Conservation (phyloP, 1,139 yeast genomes). For the Casaregolazyma suthepensis region DNA sequence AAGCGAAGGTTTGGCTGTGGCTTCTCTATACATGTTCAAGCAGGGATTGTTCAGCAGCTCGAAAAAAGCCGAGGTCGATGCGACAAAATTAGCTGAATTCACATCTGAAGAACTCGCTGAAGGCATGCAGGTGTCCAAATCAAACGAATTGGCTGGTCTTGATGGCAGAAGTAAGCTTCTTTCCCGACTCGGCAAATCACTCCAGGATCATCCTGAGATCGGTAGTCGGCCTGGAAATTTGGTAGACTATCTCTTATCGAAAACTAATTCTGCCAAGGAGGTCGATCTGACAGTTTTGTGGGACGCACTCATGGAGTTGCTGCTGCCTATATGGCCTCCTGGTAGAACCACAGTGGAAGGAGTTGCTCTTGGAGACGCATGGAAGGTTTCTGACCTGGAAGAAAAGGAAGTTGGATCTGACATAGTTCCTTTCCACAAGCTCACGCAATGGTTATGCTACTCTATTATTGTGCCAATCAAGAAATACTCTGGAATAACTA, state of each 20-base stretch:
- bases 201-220: constrained; percentile 32
- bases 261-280: constrained; percentile 2
- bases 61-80: constrained; percentile 40
- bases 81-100: constrained; percentile 34
- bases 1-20: constrained; percentile 58
- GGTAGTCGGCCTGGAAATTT: constrained; percentile 50
- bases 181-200: constrained; percentile 41
- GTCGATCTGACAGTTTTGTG: constrained; percentile 34
- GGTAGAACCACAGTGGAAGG: constrained; percentile 47
- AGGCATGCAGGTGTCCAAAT: constrained; percentile 42
- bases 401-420: constrained; percentile 27
- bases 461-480: constrained; percentile 49
- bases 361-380: constrained; percentile 51
- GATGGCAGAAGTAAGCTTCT: constrained; percentile 46
- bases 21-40: constrained; percentile 48
- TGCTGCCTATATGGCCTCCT: constrained; percentile 54
- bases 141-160: constrained; percentile 46
- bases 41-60: constrained; percentile 41
- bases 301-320: constrained; percentile 47
- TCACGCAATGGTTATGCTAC: constrained; percentile 59
- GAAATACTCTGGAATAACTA: constrained; percentile 37
- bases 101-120: constrained; percentile 25
- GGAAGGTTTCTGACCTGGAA: constrained; percentile 38
- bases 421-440: constrained; percentile 54
- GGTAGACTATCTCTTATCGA: constrained; percentile 39